Evolutionary conservation across 345 rosid species (phyloP).

Genomic region (Bruguiera gymnorhiza): DNA sequence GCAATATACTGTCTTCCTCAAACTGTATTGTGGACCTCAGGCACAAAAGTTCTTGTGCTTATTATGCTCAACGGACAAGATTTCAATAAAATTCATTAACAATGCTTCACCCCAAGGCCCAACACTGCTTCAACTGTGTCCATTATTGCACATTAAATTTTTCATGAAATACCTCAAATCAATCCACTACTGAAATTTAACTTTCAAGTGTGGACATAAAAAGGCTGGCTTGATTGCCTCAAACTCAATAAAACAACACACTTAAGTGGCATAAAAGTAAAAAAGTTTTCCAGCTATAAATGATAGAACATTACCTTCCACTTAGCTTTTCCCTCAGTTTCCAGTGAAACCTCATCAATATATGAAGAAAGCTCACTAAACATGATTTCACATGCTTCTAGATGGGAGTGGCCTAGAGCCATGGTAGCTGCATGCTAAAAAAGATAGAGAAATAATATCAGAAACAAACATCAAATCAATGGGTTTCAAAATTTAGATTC

Average conservation of each 20-base stretch:
- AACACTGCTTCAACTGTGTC: not conserved
- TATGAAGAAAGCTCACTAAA: constrained; percentile 81
- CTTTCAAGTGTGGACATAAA: not conserved
- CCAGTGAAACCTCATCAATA: constrained; percentile 88
- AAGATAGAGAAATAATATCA: constrained; percentile 2
- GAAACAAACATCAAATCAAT: constrained; percentile 1
- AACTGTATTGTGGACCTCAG: constrained; percentile 2
- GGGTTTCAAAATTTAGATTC: not conserved
- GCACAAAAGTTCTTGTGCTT: not conserved
- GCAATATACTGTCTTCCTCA: not conserved
- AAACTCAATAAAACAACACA: not conserved
- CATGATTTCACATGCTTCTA: constrained; percentile 97
- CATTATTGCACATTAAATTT: not conserved
- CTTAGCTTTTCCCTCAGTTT: constrained; percentile 89
- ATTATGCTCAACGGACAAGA: not conserved
- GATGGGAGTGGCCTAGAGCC: constrained; percentile 97
- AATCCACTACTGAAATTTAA: not conserved
- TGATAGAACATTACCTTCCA: constrained; percentile 69
- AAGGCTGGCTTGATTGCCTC: not conserved
- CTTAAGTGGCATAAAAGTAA: not conserved
- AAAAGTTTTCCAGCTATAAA: not conserved
- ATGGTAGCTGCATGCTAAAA: constrained; percentile 87
- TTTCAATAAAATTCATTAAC: not conserved
- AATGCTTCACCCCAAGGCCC: not conserved
- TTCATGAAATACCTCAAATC: not conserved